A percentile compares a stretch with the other conserved stretches of the same genome.
phyloP scores from a whole-genome alignment of 805 yeast species.

The Cyberlindnera americana region DNA sequence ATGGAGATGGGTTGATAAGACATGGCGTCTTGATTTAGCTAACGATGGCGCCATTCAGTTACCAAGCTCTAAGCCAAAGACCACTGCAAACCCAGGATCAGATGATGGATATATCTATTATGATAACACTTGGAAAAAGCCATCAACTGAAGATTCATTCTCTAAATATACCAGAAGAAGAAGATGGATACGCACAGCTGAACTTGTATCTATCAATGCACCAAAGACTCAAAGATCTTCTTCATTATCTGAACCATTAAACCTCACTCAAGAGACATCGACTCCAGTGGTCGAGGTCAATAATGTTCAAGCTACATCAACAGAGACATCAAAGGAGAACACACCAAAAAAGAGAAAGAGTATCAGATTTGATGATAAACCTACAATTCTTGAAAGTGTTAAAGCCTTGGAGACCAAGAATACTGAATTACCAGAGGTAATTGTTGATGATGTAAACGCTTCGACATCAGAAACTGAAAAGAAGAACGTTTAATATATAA shows the following conservation, averaged over 20 bases:
- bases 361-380: slow-evolving; percentile 43
- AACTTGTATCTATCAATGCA: slow-evolving; percentile 47
- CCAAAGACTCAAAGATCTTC: slow-evolving; percentile 11
- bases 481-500: slow-evolving; percentile 2
- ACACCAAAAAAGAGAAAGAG: slow-evolving; percentile 36
- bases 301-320: slow-evolving; percentile 21
- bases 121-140: slow-evolving; percentile 93
- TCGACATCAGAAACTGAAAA: no score
- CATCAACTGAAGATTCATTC: slow-evolving; percentile 82
- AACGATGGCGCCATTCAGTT: slow-evolving; percentile 82
- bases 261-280: slow-evolving; percentile 7
- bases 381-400: slow-evolving; percentile 25
- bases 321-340: slow-evolving; percentile 8
- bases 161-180: slow-evolving; percentile 91
- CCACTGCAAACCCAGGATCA: slow-evolving; percentile 61
- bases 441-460: neutral
- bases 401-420: slow-evolving; percentile 18
- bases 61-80: slow-evolving; percentile 52
- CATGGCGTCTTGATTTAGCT: slow-evolving; percentile 88
- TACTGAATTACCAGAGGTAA: neutral
- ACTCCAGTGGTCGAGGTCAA: slow-evolving; percentile 22
- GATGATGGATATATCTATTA: slow-evolving; percentile 87
- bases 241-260: slow-evolving; percentile 5
- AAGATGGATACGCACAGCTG: slow-evolving; percentile 95
- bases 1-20: slow-evolving; percentile 94